Evolutionary conservation across 441 rosid species (phyloP).

Genomic region (Pelargonium cotyledonis): DNA sequence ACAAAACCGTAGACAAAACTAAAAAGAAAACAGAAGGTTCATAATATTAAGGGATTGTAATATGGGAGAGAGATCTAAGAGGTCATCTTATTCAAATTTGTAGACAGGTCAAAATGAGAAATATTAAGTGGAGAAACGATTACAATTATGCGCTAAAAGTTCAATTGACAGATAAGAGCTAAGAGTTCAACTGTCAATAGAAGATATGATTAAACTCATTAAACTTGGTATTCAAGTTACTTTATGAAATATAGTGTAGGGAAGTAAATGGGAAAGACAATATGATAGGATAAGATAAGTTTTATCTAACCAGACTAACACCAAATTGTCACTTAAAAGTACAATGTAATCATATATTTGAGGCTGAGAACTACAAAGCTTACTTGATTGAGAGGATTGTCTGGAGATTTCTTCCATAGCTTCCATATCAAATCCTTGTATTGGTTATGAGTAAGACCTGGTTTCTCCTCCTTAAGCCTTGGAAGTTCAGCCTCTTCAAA

Average conservation of each 20-base stretch:
- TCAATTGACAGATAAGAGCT: not conserved
- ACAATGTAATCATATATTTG: not conserved
- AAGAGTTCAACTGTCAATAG: not conserved
- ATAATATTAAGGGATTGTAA: no score
- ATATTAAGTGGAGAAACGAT: not conserved
- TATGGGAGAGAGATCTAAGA: no score
- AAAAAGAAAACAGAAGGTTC: no score
- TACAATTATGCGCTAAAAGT: not conserved
- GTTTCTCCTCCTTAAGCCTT: constrained; percentile 81
- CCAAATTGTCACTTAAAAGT: not conserved
- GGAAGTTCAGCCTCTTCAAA: constrained; percentile 95
- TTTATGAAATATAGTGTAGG: not conserved
- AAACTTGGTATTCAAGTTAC: not conserved
- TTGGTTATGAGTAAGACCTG: constrained; percentile 91
- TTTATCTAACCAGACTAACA: not conserved
- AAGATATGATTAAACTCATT: not conserved
- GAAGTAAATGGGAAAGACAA: not conserved
- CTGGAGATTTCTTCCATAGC: constrained; percentile 97
- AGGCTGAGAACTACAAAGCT: constrained; percentile 3
- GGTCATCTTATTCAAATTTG: no score
- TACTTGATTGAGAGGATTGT: constrained; percentile 95
- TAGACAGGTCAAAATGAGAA: no score
- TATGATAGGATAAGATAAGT: no score
- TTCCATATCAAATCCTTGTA: constrained; percentile 98
- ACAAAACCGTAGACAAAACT: not conserved